Percentiles rank a stretch among this genome's conserved stretches.
These are phyloP conservation scores for Nakazawaea anatomiae DNA, from an alignment of 805 yeast species.

Conservation along the genomic window DNA sequence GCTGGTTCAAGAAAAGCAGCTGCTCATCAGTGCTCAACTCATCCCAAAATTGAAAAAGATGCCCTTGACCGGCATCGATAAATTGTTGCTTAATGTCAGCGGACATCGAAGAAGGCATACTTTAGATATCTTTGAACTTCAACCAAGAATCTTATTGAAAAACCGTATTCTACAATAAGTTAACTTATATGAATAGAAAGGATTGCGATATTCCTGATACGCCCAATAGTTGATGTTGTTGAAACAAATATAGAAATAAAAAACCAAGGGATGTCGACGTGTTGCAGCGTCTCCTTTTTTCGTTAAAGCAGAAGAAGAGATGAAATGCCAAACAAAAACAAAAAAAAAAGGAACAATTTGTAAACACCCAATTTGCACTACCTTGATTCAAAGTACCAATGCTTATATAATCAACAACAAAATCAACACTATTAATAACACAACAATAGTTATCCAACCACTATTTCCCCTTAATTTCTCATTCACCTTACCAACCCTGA, in stretches of 20 bases:
- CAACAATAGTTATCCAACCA: conserved; percentile 41
- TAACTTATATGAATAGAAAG: neutral
- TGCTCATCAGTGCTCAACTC: conserved; percentile 29
- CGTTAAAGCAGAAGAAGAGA: too few species aligned
- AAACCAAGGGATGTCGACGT: too few species aligned
- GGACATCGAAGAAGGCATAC: conserved; percentile 6
- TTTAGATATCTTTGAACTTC: neutral
- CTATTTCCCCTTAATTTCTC: conserved; percentile 39
- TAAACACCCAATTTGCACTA: conserved; percentile 6
- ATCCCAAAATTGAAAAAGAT: conserved; percentile 45
- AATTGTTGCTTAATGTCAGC: conserved; percentile 24
- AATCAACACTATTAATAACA: conserved; percentile 36
- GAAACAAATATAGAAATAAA: too few species aligned
- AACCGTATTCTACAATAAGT: too few species aligned
- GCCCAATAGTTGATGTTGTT: too few species aligned
- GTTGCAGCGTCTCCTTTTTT: too few species aligned
- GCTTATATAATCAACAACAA: conserved; percentile 32
- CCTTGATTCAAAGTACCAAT: neutral
- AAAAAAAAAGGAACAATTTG: neutral
- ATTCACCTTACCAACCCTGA: conserved; percentile 31
- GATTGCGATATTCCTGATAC: too few species aligned
- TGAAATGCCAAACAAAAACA: too few species aligned
- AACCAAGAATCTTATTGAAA: neutral
- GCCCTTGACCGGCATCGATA: conserved; percentile 44
- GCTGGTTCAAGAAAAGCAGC: conserved; percentile 31